These are phyloP conservation scores for Cercospora janseana DNA, from an alignment of 2,329 filamentous ascomycete genomes.

Conservation along the genomic window DNA sequence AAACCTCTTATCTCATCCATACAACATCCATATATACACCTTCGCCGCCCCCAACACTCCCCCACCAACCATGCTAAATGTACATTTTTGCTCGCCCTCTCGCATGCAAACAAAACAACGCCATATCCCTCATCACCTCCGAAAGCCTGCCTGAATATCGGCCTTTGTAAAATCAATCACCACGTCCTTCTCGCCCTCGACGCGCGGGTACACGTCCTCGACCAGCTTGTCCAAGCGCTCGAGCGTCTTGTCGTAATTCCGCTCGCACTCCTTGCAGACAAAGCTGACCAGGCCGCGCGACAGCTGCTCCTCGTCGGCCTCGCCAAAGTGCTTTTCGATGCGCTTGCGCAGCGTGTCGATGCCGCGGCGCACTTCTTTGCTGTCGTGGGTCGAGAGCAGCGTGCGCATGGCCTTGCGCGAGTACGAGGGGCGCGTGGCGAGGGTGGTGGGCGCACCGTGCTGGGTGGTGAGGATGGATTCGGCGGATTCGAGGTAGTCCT, in stretches of 20 bases:
- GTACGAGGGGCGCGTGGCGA: conserved; percentile 80
- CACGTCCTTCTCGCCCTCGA: conserved; percentile 44
- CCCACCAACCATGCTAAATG: not conserved
- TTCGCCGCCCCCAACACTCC: not conserved
- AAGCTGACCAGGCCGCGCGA: conserved; percentile 59
- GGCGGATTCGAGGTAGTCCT: conserved; percentile 85
- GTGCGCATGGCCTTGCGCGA: conserved; percentile 82
- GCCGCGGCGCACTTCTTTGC: conserved; percentile 83
- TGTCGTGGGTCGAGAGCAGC: conserved; percentile 74
- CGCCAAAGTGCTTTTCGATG: conserved; percentile 95
- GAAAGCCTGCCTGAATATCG: conserved; percentile 38
- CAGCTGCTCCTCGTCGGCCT: conserved; percentile 71
- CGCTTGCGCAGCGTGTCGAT: conserved; percentile 75
- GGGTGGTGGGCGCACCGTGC: conserved; percentile 52
- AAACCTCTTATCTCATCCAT: not conserved
- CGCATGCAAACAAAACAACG: not conserved
- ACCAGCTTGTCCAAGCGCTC: conserved; percentile 49
- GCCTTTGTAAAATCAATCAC: conserved; percentile 41
- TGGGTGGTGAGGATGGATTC: conserved; percentile 63
- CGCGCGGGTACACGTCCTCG: conserved; percentile 43
- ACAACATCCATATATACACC: not conserved
- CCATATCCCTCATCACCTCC: conserved; percentile 24
- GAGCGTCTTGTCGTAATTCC: conserved; percentile 53
- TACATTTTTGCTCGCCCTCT: not conserved
- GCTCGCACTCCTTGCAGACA: conserved; percentile 60